Evolutionary conservation across 164 flowering plant genomes (phyloP).

Genomic region (Protea cynaroides): DNA sequence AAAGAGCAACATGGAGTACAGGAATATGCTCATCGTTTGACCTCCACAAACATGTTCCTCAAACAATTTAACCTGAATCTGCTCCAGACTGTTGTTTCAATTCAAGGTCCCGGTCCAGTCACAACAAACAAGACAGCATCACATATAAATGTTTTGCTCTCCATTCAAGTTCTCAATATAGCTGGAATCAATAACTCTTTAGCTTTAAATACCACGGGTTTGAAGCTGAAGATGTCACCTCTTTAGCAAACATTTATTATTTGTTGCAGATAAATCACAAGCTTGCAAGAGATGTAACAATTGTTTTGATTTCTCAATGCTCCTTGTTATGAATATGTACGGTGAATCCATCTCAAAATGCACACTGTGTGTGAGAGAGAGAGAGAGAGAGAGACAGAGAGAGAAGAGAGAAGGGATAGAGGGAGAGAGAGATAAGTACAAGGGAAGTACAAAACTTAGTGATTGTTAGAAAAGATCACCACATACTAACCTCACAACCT

Average conservation of each 20-base stretch:
- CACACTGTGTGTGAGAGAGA: constrained; percentile 31
- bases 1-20: constrained; percentile 59
- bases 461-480: neutral
- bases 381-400: neutral
- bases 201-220: constrained; percentile 6
- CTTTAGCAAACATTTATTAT: constrained; percentile 25
- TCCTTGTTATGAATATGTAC: constrained; percentile 49
- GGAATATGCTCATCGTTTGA: constrained; percentile 45
- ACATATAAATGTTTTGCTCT: too few relatives aligned
- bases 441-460: neutral
- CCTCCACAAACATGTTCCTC: constrained; percentile 49
- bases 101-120: constrained; percentile 26
- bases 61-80: constrained; percentile 55
- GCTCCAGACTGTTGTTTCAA: constrained; percentile 77
- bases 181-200: neutral
- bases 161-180: neutral
- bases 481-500: constrained; percentile 53
- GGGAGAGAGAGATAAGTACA: constrained; percentile 6
- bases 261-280: constrained; percentile 18
- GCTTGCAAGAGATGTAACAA: constrained; percentile 34
- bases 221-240: constrained; percentile 30
- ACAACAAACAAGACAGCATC: constrained; percentile 7
- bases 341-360: constrained; percentile 26
- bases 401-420: too few relatives aligned
- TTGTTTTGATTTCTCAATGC: constrained; percentile 45